phyloP scores from a whole-genome alignment of 78 protist genomes.

The Dictyostelium citrinum region DNA sequence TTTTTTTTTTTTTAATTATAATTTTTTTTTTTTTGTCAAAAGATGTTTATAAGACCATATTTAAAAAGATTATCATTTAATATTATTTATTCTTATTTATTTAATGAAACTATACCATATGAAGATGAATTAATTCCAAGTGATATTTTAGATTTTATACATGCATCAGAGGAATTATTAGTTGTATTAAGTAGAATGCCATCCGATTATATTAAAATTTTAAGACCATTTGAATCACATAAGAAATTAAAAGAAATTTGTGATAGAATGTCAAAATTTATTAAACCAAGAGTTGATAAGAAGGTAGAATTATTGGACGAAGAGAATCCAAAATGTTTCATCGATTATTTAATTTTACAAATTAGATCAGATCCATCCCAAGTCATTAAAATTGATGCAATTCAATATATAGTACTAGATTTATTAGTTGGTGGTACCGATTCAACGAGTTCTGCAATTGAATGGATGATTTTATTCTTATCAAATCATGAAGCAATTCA shows the following conservation, averaged over 20 bases:
- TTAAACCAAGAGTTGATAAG: slow-evolving; percentile 1
- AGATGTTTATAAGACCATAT: slow-evolving; percentile 31
- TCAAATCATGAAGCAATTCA: slow-evolving; percentile 20
- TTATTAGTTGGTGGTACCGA: slow-evolving; percentile 67
- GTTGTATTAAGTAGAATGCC: neutral
- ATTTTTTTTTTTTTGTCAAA: too few species aligned
- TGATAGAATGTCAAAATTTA: neutral
- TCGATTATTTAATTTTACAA: slow-evolving; percentile 34
- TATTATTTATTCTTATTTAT: slow-evolving; percentile 15
- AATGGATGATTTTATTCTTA: slow-evolving; percentile 32
- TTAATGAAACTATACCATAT: slow-evolving; percentile 2
- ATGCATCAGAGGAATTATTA: neutral
- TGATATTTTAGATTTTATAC: neutral
- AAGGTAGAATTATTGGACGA: neutral
- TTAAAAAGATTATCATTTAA: slow-evolving; percentile 31
- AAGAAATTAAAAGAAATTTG: neutral
- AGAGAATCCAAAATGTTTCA: slow-evolving; percentile 50
- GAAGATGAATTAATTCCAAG: neutral
- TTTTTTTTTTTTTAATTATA: neutral
- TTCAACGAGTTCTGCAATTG: slow-evolving; percentile 20
- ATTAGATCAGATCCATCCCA: neutral
- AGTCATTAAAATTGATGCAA: neutral
- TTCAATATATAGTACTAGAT: slow-evolving; percentile 33
- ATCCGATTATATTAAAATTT: slow-evolving; percentile 15
- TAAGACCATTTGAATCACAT: neutral